phyloP scores from a whole-genome alignment of 495 filamentous ascomycete genomes.

The Trypethelium eluteriae region DNA sequence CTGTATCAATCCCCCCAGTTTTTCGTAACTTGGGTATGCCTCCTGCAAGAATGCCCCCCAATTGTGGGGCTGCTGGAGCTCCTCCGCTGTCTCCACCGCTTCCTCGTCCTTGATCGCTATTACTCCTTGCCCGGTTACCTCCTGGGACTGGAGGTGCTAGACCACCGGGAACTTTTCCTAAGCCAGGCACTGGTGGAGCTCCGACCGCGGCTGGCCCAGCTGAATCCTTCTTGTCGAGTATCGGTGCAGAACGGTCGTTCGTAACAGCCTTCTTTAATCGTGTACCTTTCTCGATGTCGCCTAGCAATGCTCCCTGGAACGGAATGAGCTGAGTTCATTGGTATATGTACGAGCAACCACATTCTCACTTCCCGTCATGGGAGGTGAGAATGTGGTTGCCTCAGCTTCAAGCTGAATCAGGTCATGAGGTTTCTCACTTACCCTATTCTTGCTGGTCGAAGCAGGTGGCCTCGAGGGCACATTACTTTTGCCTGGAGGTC shows the following conservation, averaged over 20 bases:
- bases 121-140: constrained; percentile 62
- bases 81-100: constrained; percentile 38
- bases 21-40: constrained; percentile 94
- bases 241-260: constrained; percentile 87
- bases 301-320: constrained; percentile 72
- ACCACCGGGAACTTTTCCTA: constrained; percentile 53
- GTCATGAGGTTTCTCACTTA: constrained; percentile 34
- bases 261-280: constrained; percentile 79
- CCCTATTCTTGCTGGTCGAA: constrained; percentile 46
- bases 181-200: constrained; percentile 74
- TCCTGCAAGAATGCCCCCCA: constrained; percentile 83
- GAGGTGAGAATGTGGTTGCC: constrained; percentile 23
- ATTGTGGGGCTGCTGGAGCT: constrained; percentile 61
- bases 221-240: constrained; percentile 43
- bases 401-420: constrained; percentile 1
- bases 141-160: constrained; percentile 68
- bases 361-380: background rate
- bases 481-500: constrained; percentile 42
- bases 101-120: constrained; percentile 59
- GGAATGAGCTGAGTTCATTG: constrained; percentile 32
- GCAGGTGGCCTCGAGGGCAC: constrained; percentile 45
- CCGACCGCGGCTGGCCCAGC: constrained; percentile 55
- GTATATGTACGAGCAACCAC: background rate
- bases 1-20: constrained; percentile 80
- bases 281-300: constrained; percentile 79